phyloP scores from a whole-genome alignment of 371 early-diverging fungal species.

The Mucor lusitanicus region DNA sequence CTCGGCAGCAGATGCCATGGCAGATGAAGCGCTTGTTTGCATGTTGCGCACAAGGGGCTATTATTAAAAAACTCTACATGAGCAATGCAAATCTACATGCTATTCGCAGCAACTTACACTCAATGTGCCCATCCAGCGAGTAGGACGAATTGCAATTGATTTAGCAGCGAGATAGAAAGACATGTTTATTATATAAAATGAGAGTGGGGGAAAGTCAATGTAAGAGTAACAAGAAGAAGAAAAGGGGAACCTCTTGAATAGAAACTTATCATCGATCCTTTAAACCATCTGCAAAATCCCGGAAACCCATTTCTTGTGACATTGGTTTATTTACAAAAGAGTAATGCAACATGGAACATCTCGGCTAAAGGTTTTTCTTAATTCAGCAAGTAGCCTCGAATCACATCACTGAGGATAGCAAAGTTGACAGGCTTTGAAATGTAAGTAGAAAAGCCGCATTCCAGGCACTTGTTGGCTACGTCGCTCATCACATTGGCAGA shows the following conservation, averaged over 20 bases:
- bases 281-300: no score
- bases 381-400: constrained; percentile 44
- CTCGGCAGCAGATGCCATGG: constrained; percentile 8
- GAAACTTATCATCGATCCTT: background rate
- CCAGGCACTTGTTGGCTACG: constrained; percentile 57
- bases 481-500: constrained; percentile 72
- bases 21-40: background rate
- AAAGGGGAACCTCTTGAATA: background rate
- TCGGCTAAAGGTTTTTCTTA: constrained; percentile 12
- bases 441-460: constrained; percentile 60
- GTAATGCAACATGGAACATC: constrained; percentile 7
- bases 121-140: constrained; percentile 1
- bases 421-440: constrained; percentile 71
- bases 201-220: background rate
- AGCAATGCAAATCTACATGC: no score
- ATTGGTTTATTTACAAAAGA: background rate
- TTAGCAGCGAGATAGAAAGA: constrained; percentile 4
- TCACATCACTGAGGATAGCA: constrained; percentile 60
- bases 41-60: constrained; percentile 10
- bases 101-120: background rate
- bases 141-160: background rate
- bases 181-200: background rate
- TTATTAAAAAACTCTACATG: no score
- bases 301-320: background rate
- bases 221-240: constrained; percentile 1